These are phyloP conservation scores for Arthrobotrys sphaeroides DNA, from an alignment of 2,329 filamentous ascomycete species.

Conservation along the genomic window DNA sequence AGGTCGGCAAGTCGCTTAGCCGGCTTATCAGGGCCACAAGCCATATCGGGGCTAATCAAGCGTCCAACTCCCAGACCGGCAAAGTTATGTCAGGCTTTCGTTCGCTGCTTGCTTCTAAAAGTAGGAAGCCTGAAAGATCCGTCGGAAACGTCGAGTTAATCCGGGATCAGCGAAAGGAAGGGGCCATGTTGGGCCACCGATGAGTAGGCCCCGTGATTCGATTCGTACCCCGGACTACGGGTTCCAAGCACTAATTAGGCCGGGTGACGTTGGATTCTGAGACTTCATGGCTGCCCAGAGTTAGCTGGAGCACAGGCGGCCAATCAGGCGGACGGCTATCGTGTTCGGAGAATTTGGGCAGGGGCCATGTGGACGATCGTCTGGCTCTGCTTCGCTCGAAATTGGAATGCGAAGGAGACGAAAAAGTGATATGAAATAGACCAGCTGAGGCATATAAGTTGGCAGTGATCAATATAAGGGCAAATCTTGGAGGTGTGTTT, in stretches of 20 bases:
- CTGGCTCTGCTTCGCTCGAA: constrained; percentile 8
- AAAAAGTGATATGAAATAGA: neutral
- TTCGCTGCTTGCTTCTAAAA: neutral
- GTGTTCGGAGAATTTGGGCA: constrained; percentile 32
- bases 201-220: constrained; percentile 33
- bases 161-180: constrained; percentile 13
- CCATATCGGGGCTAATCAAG: neutral
- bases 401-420: neutral
- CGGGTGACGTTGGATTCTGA: constrained; percentile 24
- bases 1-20: constrained; percentile 10
- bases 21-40: constrained; percentile 20
- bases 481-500: constrained; percentile 5
- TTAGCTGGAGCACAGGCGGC: constrained; percentile 8
- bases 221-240: constrained; percentile 37
- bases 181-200: neutral
- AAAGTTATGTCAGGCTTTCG: neutral
- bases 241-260: neutral
- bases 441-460: constrained; percentile 14
- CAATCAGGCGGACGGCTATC: constrained; percentile 10
- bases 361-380: constrained; percentile 37
- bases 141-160: constrained; percentile 16
- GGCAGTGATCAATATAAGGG: too few species aligned
- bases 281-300: constrained; percentile 1
- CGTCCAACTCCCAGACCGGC: neutral
- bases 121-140: constrained; percentile 8